Conservation (phyloP, 2,329 filamentous ascomycete species). For the Sporothrix variecibatus region DNA sequence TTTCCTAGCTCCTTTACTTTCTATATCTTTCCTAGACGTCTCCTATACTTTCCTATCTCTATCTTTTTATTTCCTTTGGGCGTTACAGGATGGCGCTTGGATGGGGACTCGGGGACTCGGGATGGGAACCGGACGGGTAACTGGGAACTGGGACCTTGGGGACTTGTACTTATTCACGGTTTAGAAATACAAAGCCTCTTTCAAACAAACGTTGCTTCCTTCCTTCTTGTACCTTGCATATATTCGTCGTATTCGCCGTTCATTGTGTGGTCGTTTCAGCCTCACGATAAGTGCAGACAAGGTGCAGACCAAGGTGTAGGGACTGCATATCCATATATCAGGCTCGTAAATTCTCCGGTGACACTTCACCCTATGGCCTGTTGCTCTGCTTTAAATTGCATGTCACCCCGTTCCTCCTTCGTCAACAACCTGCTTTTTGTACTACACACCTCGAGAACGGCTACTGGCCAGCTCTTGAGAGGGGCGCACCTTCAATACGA, state of each 20-base stretch:
- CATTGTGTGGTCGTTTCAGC: background rate
- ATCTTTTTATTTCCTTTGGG: background rate
- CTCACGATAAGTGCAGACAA: background rate
- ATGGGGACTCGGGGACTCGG: background rate
- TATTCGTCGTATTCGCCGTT: background rate
- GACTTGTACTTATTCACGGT: background rate
- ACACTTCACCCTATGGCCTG: too few relatives aligned
- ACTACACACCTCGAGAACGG: slow-evolving; percentile 12
- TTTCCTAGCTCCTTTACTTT: background rate
- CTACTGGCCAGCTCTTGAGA: background rate
- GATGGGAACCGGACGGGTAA: background rate
- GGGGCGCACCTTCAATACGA: background rate
- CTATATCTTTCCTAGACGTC: background rate
- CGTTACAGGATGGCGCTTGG: background rate
- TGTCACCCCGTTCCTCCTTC: background rate
- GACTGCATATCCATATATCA: background rate
- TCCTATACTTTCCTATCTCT: background rate
- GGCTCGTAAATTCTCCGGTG: slow-evolving; percentile 12
- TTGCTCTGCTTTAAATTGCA: background rate
- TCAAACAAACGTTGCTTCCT: background rate
- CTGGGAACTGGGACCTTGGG: background rate
- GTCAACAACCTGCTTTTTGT: background rate
- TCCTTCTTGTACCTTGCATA: background rate
- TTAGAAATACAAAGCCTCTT: background rate
- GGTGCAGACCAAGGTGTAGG: background rate